A percentile compares a stretch with the other conserved stretches of the same genome.
Conservation (phyloP, 371 early-diverging fungal genomes). For the Syncephalastrum monosporum region DNA sequence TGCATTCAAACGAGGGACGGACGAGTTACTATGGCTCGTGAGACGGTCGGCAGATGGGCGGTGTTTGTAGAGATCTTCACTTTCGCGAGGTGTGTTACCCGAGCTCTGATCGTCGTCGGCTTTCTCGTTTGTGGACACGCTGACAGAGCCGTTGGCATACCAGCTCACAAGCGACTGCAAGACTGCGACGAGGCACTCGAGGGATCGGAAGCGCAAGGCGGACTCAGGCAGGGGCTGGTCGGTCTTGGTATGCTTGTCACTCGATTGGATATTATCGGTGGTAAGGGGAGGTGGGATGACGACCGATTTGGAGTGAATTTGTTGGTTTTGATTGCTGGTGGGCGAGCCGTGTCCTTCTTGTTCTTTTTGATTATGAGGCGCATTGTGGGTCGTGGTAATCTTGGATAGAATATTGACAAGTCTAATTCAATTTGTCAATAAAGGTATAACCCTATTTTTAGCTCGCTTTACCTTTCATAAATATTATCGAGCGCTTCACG, state of each 20-base stretch:
- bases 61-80: constrained; percentile 27
- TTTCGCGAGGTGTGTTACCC: constrained; percentile 38
- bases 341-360: constrained; percentile 28
- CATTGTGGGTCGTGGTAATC: constrained; percentile 44
- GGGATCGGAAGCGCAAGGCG: constrained; percentile 48
- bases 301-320: constrained; percentile 23
- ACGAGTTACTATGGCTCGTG: constrained; percentile 36
- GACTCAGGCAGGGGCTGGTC: constrained; percentile 39
- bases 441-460: not conserved
- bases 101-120: constrained; percentile 29
- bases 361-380: constrained; percentile 31
- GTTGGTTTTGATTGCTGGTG: constrained; percentile 12
- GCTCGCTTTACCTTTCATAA: constrained; percentile 40
- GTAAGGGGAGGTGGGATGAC: constrained; percentile 52
- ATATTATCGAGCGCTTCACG: constrained; percentile 50
- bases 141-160: constrained; percentile 51
- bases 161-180: constrained; percentile 52
- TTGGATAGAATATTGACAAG: constrained; percentile 57
- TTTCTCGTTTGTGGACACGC: constrained; percentile 32
- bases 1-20: constrained; percentile 51
- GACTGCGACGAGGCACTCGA: constrained; percentile 58
- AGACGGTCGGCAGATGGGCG: constrained; percentile 15
- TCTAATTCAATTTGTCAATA: constrained; percentile 10
- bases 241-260: constrained; percentile 47
- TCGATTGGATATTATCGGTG: constrained; percentile 42